These are phyloP conservation scores for Aspergillus sp. DNA, from an alignment of 2,329 filamentous ascomycete genomes.

Conservation along the genomic window DNA sequence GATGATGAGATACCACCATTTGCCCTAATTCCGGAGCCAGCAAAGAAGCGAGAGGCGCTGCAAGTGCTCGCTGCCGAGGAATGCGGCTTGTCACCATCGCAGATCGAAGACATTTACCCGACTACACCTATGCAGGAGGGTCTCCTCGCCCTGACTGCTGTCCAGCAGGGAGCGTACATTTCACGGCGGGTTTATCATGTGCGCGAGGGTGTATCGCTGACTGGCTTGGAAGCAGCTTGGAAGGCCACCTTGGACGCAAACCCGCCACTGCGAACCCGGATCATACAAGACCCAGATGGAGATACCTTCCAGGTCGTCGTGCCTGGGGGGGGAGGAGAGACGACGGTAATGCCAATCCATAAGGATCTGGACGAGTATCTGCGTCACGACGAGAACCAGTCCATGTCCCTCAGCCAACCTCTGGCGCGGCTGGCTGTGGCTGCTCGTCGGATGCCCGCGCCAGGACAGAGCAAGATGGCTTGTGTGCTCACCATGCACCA, in stretches of 20 bases:
- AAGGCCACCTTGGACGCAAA: slow-evolving; percentile 21
- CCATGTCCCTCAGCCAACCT: slow-evolving; percentile 8
- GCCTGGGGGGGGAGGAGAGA: not conserved
- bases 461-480: not conserved
- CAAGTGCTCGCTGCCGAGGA: not conserved
- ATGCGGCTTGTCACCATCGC: not conserved
- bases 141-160: slow-evolving; percentile 14
- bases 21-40: slow-evolving; percentile 1
- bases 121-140: slow-evolving; percentile 35
- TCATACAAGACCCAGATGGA: slow-evolving; percentile 12
- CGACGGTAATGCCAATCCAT: slow-evolving; percentile 6
- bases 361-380: not conserved
- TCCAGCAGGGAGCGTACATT: slow-evolving; percentile 28
- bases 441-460: slow-evolving; percentile 1
- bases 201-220: slow-evolving; percentile 16
- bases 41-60: not conserved
- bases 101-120: slow-evolving; percentile 31
- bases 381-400: not conserved
- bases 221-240: slow-evolving; percentile 30
- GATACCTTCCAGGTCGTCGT: slow-evolving; percentile 18
- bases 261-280: slow-evolving; percentile 36
- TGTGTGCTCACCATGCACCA: slow-evolving; percentile 37
- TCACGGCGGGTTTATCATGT: slow-evolving; percentile 24
- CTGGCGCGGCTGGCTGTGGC: slow-evolving; percentile 11
- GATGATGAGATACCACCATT: not conserved